A percentile compares a stretch with the other conserved stretches of the same genome.
Conservation (phyloP, 352 stramenopile species). For the Phytophthora pinifolia region DNA sequence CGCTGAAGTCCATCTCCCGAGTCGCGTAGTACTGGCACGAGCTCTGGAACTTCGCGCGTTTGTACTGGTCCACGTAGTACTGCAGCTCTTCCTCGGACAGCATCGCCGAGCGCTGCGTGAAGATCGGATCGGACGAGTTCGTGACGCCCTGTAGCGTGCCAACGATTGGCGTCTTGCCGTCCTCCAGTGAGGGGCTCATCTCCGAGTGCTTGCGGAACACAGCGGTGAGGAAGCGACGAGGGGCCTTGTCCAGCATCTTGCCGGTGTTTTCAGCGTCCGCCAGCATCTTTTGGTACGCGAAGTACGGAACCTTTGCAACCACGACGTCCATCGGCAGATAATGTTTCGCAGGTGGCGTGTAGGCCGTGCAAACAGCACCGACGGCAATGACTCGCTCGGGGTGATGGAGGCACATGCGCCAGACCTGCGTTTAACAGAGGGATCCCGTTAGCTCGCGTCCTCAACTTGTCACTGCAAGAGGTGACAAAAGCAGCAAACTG, state of each 20-base stretch:
- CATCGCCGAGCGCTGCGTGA: conserved; percentile 42
- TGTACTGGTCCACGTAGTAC: conserved; percentile 65
- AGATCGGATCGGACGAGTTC: conserved; percentile 34
- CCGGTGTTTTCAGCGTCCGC: conserved; percentile 41
- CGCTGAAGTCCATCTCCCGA: conserved; percentile 61
- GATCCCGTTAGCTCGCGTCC: not conserved
- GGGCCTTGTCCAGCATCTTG: conserved; percentile 38
- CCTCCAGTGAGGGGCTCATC: conserved; percentile 22
- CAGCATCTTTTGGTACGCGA: conserved; percentile 69
- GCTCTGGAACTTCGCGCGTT: conserved; percentile 51
- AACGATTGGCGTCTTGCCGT: conserved; percentile 21
- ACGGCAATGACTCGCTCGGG: conserved; percentile 57
- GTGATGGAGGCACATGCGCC: conserved; percentile 72
- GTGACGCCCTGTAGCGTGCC: conserved; percentile 33
- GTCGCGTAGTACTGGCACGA: conserved; percentile 61
- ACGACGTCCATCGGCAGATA: conserved; percentile 46
- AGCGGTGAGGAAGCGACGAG: conserved; percentile 50
- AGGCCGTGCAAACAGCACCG: conserved; percentile 68
- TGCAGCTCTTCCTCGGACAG: conserved; percentile 56
- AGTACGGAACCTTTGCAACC: conserved; percentile 50
- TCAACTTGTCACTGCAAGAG: too few relatives aligned
- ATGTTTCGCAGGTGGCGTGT: conserved; percentile 41
- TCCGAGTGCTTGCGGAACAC: conserved; percentile 53
- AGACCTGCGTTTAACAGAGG: conserved; percentile 26
- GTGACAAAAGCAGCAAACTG: not conserved